These are phyloP conservation scores for Oehlia diaphana DNA, from an alignment of 192 early-diverging fungal species.

Conservation along the genomic window DNA sequence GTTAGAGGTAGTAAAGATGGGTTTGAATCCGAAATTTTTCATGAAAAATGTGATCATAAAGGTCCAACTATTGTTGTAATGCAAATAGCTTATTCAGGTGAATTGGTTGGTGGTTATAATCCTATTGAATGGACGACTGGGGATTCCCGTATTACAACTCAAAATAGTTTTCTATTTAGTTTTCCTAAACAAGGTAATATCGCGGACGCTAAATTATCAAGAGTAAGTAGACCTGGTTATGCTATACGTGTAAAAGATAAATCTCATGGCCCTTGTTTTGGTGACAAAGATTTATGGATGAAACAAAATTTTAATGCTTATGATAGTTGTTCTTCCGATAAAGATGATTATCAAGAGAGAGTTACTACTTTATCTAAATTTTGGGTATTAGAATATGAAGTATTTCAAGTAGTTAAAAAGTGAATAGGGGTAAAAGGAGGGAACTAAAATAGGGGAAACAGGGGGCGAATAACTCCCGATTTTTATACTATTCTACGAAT, in stretches of 20 bases:
- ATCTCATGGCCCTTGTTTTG: conserved; percentile 20
- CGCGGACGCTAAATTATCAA: background rate
- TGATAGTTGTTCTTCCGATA: conserved; percentile 21
- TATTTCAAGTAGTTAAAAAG: conserved; percentile 12
- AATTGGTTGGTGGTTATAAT: conserved; percentile 29
- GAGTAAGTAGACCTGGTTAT: background rate
- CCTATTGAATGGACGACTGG: conserved; percentile 18
- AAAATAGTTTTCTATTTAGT: conserved; percentile 18
- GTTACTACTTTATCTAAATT: conserved; percentile 16
- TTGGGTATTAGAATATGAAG: conserved; percentile 22
- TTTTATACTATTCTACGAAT: background rate
- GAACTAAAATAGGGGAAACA: no score
- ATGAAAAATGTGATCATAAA: conserved; percentile 28
- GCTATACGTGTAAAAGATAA: conserved; percentile 19
- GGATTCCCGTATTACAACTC: background rate
- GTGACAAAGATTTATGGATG: conserved; percentile 26
- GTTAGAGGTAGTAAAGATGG: conserved; percentile 13
- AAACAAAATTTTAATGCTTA: conserved; percentile 21
- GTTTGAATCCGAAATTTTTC: conserved; percentile 9
- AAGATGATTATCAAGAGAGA: conserved; percentile 17
- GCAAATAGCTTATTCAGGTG: background rate
- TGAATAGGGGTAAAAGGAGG: background rate
- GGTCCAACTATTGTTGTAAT: conserved; percentile 25
- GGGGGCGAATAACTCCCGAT: no score
- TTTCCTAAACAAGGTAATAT: conserved; percentile 21